phyloP scores from a whole-genome alignment of 768 basidiomycete species.

The Strobilomyces dryophilus region DNA sequence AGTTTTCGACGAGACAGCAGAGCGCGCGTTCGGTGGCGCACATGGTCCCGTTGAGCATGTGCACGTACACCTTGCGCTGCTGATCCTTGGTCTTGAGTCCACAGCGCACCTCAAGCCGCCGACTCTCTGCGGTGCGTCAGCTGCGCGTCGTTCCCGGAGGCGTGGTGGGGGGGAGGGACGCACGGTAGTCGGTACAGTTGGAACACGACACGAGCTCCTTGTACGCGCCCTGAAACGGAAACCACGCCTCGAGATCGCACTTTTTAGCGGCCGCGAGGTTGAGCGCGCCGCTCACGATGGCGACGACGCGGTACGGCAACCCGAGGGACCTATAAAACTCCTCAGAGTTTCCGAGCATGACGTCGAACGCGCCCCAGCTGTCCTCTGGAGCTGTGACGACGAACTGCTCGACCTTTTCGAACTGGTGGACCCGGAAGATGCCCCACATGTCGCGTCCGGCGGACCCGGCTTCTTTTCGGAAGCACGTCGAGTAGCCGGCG shows the following conservation, averaged over 20 bases:
- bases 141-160: too few species aligned
- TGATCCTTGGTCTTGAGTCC: constrained; percentile 91
- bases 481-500: constrained; percentile 90
- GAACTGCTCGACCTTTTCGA: constrained; percentile 98
- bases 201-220: constrained; percentile 98
- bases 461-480: constrained; percentile 98
- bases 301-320: constrained; percentile 87
- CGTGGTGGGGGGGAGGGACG: constrained; percentile 28
- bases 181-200: constrained; percentile 99
- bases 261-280: constrained; percentile 98
- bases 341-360: constrained; percentile 86
- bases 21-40: constrained; percentile 96
- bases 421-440: constrained; percentile 99
- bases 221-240: constrained; percentile 94
- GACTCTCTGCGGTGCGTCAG: constrained; percentile 58
- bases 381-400: constrained; percentile 91
- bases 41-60: constrained; percentile 98
- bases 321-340: constrained; percentile 96
- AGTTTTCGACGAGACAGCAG: constrained; percentile 98
- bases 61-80: constrained; percentile 88
- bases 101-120: constrained; percentile 89
- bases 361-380: constrained; percentile 91
- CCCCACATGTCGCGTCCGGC: constrained; percentile 99
- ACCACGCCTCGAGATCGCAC: constrained; percentile 98
- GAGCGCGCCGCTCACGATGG: constrained; percentile 93